Evolutionary conservation across 495 filamentous ascomycete genomes (phyloP).

Genomic region (Xylaria venustula): DNA sequence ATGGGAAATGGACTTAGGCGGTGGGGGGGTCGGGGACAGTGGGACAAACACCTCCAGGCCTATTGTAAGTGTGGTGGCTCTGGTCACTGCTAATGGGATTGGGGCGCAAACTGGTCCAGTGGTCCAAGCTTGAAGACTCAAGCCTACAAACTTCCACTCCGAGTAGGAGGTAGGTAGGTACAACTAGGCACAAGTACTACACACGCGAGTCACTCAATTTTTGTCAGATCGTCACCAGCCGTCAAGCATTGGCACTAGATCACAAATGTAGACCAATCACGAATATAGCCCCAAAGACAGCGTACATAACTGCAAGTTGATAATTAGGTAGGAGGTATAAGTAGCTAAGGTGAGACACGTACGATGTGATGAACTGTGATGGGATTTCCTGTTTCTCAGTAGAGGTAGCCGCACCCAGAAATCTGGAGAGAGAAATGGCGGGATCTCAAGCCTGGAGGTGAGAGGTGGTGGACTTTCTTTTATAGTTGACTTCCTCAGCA

Average conservation of each 20-base stretch:
- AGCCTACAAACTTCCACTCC: background rate
- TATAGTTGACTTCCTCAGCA: background rate
- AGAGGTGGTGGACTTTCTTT: constrained; percentile 7
- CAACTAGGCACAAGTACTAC: background rate
- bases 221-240: background rate
- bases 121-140: background rate
- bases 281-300: background rate
- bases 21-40: no score
- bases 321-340: no score
- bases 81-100: no score
- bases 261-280: background rate
- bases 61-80: no score
- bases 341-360: background rate
- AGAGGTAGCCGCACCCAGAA: background rate
- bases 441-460: background rate
- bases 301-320: background rate
- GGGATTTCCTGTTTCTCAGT: background rate
- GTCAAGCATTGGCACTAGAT: background rate
- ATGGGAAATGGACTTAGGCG: background rate
- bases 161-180: background rate
- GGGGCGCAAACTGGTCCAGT: background rate
- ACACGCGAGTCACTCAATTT: background rate
- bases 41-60: no score
- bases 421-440: background rate
- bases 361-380: background rate